Evolutionary conservation across 2,329 filamentous ascomycete species (phyloP).

Genomic region (Colletotrichum brevisporum): DNA sequence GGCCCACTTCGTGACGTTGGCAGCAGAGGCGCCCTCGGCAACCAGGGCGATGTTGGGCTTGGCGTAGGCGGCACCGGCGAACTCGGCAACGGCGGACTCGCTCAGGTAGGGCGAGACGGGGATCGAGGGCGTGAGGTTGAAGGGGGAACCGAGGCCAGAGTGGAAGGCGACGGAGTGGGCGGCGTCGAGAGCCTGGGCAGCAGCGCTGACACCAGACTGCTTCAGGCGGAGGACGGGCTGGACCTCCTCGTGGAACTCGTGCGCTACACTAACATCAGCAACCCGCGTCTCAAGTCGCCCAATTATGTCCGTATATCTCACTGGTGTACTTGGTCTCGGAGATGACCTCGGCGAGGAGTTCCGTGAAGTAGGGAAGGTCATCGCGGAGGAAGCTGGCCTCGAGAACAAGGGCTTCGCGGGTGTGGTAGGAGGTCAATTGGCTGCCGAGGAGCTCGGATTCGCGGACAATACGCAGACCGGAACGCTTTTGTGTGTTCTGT

Average conservation of each 20-base stretch:
- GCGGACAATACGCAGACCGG: slow-evolving; percentile 91
- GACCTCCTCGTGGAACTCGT: slow-evolving; percentile 93
- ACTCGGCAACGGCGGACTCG: slow-evolving; percentile 81
- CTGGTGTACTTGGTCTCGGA: slow-evolving; percentile 88
- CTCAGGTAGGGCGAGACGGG: slow-evolving; percentile 86
- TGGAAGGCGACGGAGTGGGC: slow-evolving; percentile 93
- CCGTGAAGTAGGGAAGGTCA: slow-evolving; percentile 97
- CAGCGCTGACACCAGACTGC: slow-evolving; percentile 77
- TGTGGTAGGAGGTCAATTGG: slow-evolving; percentile 89
- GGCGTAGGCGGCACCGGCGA: slow-evolving; percentile 83
- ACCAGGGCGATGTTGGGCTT: slow-evolving; percentile 94
- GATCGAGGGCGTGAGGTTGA: slow-evolving; percentile 79
- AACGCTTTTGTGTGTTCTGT: slow-evolving; percentile 89
- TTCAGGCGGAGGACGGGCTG: slow-evolving; percentile 81
- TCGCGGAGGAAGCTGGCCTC: slow-evolving; percentile 95
- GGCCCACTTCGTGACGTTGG: slow-evolving; percentile 88
- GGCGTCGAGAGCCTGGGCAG: slow-evolving; percentile 83
- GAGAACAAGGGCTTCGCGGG: slow-evolving; percentile 92
- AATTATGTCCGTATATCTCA: slow-evolving; percentile 58
- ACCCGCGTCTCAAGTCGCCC: not conserved
- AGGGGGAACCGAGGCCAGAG: slow-evolving; percentile 85
- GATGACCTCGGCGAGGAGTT: slow-evolving; percentile 93
- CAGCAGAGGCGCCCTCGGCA: slow-evolving; percentile 85
- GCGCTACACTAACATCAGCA: slow-evolving; percentile 66
- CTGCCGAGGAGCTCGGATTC: slow-evolving; percentile 96